Evolutionary conservation across 2,329 filamentous ascomycete species (phyloP), one percentile per base, ranked within the genome.

Genomic region (Onygenales sp.): DNA sequence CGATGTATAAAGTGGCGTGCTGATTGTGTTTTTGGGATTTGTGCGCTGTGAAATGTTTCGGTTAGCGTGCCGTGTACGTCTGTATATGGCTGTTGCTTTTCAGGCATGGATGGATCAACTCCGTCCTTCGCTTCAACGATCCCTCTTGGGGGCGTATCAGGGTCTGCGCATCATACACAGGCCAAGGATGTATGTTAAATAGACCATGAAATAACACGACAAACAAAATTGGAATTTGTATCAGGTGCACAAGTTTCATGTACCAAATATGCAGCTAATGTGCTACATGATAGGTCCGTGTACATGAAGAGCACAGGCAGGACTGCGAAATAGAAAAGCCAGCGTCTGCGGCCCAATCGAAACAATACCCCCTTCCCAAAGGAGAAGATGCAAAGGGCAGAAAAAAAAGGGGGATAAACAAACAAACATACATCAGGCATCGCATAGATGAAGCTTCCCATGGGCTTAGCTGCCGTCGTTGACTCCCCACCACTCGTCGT

Each of bases 371-470:
- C 13, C 21, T 10, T 17, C 31, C 31, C 6, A 39, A 10, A 10
- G 4, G 4, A 17, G 10, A 39, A 40, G 9, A 32, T 39, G 27
- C 44, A 49, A 49, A 44, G 17, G 36, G 39, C 2, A 31, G 36
- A 39, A 32, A 14, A 33, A 39, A 55, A 34, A n/a, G 45, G 48
- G 42, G 44, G 42, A 43, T 13, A 40, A 54, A 36, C 49, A 39
- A 49, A 14, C 13, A 49, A 51, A 66, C 75, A 62, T 74, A 95
- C 93, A 72, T 95, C 87, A 13, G 93, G 92, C 67, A 98, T 81
- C 2, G 91, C 88, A 67, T 95, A 97, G 45, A 97, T 88, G 65
- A 97, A 92, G 49, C 89, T 95, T 2, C 93, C 92, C 70, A 97
- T 78, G 49, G 79, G 74, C 42, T 79, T 72, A 34, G 66, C 62